Evolutionary conservation across 2,329 filamentous ascomycete genomes (phyloP).

Genomic region (Talaromyces sp.): DNA sequence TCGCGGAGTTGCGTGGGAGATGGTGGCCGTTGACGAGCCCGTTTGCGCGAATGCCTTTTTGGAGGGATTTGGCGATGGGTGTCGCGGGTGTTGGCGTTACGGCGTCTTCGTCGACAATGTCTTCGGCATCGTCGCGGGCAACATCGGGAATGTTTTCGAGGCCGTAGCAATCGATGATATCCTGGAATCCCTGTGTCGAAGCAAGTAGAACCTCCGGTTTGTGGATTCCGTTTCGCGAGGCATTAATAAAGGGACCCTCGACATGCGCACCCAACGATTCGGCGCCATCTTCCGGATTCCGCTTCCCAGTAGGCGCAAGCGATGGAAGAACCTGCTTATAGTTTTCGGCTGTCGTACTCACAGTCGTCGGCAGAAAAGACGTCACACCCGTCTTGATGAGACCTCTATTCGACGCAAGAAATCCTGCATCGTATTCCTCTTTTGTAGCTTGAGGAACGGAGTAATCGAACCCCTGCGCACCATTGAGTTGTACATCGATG

Average conservation of each 20-base stretch:
- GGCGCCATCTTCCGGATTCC: slow-evolving; percentile 64
- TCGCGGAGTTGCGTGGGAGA: not conserved
- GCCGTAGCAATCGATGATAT: slow-evolving; percentile 58
- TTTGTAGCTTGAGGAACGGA: slow-evolving; percentile 66
- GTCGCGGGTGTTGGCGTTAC: slow-evolving; percentile 15
- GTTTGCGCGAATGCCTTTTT: slow-evolving; percentile 7
- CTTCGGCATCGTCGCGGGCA: not conserved
- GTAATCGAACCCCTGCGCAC: slow-evolving; percentile 90
- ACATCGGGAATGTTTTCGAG: slow-evolving; percentile 55
- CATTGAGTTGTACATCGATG: slow-evolving; percentile 89
- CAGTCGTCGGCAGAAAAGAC: slow-evolving; percentile 76
- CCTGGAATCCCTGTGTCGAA: slow-evolving; percentile 58
- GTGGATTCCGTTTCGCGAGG: slow-evolving; percentile 82
- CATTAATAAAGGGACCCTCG: slow-evolving; percentile 83
- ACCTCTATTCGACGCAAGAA: slow-evolving; percentile 66
- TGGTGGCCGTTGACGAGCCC: slow-evolving; percentile 3
- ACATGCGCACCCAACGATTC: slow-evolving; percentile 88
- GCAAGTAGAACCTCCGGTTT: slow-evolving; percentile 66
- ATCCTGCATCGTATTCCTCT: slow-evolving; percentile 66
- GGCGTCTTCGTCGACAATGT: slow-evolving; percentile 31
- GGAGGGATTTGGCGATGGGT: slow-evolving; percentile 12
- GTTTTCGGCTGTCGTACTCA: slow-evolving; percentile 70
- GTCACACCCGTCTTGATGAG: slow-evolving; percentile 79
- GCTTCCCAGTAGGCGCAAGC: slow-evolving; percentile 66
- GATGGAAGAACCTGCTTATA: slow-evolving; percentile 73